Evolutionary conservation across 2,329 filamentous ascomycete species (phyloP).

Genomic region (Trichoderma breve): DNA sequence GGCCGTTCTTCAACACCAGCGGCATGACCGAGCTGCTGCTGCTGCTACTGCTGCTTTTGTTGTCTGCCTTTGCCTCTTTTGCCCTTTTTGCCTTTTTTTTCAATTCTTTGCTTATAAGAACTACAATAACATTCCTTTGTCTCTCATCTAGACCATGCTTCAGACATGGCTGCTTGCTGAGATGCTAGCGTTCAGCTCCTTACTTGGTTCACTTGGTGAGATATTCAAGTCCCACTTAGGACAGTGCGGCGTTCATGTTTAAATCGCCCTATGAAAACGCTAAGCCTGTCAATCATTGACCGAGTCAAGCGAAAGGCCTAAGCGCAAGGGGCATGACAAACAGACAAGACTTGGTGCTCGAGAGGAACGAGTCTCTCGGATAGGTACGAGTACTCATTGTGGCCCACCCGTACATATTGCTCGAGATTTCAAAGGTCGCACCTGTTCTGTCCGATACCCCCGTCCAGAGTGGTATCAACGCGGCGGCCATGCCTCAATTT

Average conservation of each 20-base stretch:
- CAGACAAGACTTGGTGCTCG: neutral
- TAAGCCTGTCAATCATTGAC: neutral
- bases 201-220: neutral
- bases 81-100: neutral
- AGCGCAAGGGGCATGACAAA: neutral
- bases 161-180: neutral
- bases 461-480: constrained; percentile 1
- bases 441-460: neutral
- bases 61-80: neutral
- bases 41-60: neutral
- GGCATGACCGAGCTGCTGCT: neutral
- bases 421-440: neutral
- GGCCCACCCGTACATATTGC: neutral
- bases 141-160: neutral
- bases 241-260: neutral
- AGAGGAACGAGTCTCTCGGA: neutral
- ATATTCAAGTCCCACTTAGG: neutral
- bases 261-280: neutral
- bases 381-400: neutral
- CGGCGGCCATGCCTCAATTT: constrained; percentile 14
- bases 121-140: neutral
- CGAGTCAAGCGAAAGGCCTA: constrained; percentile 1
- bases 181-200: neutral
- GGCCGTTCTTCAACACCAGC: neutral
- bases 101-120: neutral